phyloP scores from a whole-genome alignment of 768 basidiomycete genomes.

The Neoboletus brunneissimus region DNA sequence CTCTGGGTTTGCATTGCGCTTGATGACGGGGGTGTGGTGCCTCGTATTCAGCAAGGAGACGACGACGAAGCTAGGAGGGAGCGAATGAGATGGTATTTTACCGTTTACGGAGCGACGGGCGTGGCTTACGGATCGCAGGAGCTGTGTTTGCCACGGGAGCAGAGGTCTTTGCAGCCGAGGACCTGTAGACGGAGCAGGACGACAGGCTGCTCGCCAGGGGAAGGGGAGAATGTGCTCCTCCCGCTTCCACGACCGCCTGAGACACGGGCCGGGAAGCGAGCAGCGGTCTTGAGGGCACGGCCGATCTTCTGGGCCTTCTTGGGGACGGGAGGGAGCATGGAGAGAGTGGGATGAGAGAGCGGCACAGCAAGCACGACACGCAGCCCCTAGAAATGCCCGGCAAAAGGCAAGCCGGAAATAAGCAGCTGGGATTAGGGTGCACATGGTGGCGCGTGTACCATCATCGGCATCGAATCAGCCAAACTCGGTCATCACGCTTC shows the following conservation, averaged over 20 bases:
- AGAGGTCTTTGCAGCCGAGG: constrained; percentile 57
- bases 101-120: background rate
- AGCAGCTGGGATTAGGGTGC: background rate
- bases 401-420: background rate
- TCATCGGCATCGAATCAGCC: background rate
- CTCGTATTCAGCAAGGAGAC: constrained; percentile 58
- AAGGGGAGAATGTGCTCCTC: constrained; percentile 40
- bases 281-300: constrained; percentile 59
- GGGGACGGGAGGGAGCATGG: constrained; percentile 34
- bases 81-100: background rate
- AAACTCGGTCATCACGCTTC: too few relatives aligned
- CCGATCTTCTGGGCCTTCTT: constrained; percentile 51
- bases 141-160: constrained; percentile 65
- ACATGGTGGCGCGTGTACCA: background rate
- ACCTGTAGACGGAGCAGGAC: constrained; percentile 69
- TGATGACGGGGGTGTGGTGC: constrained; percentile 72
- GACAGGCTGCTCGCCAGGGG: constrained; percentile 61
- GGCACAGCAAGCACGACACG: constrained; percentile 13
- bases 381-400: constrained; percentile 13
- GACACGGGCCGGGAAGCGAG: constrained; percentile 50
- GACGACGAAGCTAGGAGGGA: constrained; percentile 57
- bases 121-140: constrained; percentile 71
- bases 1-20: constrained; percentile 65
- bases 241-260: constrained; percentile 40
- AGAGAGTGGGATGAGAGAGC: background rate